Conservation (phyloP, 1,139 yeast genomes). For the Candida pseudoviswanathii region DNA sequence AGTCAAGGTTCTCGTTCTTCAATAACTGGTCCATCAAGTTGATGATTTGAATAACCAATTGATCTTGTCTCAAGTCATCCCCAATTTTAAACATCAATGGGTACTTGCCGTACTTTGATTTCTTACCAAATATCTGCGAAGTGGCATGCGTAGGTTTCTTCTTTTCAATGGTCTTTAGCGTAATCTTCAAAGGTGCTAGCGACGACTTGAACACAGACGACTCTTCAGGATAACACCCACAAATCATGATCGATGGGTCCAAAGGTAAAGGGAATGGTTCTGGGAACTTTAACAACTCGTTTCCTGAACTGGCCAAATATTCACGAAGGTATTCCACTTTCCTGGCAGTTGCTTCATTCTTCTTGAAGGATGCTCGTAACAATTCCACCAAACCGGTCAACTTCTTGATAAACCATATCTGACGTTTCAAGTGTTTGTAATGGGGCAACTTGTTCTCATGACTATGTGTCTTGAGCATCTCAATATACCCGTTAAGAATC, state of each 20-base stretch:
- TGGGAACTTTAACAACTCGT: slow-evolving; percentile 41
- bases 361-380: slow-evolving; percentile 41
- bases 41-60: slow-evolving; percentile 89
- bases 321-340: slow-evolving; percentile 46
- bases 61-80: slow-evolving; percentile 95
- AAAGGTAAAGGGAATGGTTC: slow-evolving; percentile 70
- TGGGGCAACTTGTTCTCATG: slow-evolving; percentile 32
- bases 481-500: slow-evolving; percentile 44
- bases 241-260: slow-evolving; percentile 65
- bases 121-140: slow-evolving; percentile 39
- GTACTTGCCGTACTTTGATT: slow-evolving; percentile 54
- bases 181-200: slow-evolving; percentile 81
- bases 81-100: slow-evolving; percentile 94
- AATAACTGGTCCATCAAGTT: slow-evolving; percentile 87
- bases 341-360: slow-evolving; percentile 47
- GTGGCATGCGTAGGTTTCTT: slow-evolving; percentile 20
- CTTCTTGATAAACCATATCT: slow-evolving; percentile 49
- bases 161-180: slow-evolving; percentile 59
- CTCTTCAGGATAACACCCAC: slow-evolving; percentile 79
- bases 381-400: slow-evolving; percentile 44
- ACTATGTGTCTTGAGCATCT: slow-evolving; percentile 35
- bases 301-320: slow-evolving; percentile 40
- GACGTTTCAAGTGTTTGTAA: slow-evolving; percentile 43
- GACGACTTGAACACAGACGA: slow-evolving; percentile 90
- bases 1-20: slow-evolving; percentile 86